These are phyloP conservation scores for Metschnikowia similis DNA, from an alignment of 805 yeast species.

Conservation along the genomic window DNA sequence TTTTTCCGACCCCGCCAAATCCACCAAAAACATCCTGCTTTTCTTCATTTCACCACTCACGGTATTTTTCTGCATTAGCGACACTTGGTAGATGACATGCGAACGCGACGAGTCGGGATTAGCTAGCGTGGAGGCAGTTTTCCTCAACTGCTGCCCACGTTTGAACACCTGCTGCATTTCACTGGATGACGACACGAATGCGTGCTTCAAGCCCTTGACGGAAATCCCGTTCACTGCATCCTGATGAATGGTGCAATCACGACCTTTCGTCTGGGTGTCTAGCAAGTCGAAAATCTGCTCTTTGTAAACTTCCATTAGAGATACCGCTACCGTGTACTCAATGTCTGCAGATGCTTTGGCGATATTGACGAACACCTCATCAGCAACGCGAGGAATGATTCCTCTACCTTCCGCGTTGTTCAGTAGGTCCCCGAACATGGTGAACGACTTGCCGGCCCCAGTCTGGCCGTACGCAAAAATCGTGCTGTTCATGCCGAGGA, in stretches of 20 bases:
- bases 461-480: conserved; percentile 78
- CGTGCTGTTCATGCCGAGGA: conserved; percentile 74
- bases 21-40: conserved; percentile 70
- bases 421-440: conserved; percentile 60
- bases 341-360: conserved; percentile 42
- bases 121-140: conserved; percentile 62
- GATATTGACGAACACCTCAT: conserved; percentile 57
- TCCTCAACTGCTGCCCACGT: conserved; percentile 55
- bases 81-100: conserved; percentile 72
- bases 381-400: conserved; percentile 67
- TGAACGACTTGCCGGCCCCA: conserved; percentile 71
- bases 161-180: conserved; percentile 57
- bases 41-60: conserved; percentile 54
- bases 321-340: conserved; percentile 64
- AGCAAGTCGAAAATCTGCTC: conserved; percentile 73
- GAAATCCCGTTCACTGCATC: conserved; percentile 60
- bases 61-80: conserved; percentile 56
- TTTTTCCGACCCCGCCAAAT: conserved; percentile 85
- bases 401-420: conserved; percentile 40
- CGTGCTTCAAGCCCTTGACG: conserved; percentile 65
- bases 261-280: conserved; percentile 20
- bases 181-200: conserved; percentile 51
- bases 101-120: conserved; percentile 73
- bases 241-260: conserved; percentile 54
- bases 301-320: conserved; percentile 77